Base-by-base conservation (phyloP, 2,329 filamentous ascomycete genomes). In the Phyllosticta citribraziliensis region DNA sequence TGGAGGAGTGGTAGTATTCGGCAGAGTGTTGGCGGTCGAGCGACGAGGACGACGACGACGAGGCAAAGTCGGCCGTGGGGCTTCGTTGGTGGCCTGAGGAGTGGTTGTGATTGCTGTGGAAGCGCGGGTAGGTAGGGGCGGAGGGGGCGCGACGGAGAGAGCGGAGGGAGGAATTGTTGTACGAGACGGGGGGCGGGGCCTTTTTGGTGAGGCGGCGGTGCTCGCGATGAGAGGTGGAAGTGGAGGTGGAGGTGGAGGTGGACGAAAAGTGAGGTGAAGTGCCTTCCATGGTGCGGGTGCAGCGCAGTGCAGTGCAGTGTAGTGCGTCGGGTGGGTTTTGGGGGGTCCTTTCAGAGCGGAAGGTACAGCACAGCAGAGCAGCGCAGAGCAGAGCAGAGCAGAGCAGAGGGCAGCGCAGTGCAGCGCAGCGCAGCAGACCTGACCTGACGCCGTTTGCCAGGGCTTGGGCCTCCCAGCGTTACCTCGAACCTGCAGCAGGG, bases 111-210 rank as follows among this genome's bases (percentile, higher is more conserved):
- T 56, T 27, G 17, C 55, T 24, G 53, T 58, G 24, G 56, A 57
- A 54, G 60, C 63, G 65, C 20, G 68, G 68, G 61, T 69, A 68
- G 17, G 65, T 67, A n/a, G 69, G 69, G 47, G 67, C 67, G 6
- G 67, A 68, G 35, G 69, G 69, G 14, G 67, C 62, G 19, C 69
- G 61, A 22, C 63, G 60, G 52, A 70, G 67, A 12, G 57, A 57
- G 51, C 62, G 60, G 33, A 55, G 40, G 22, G 52, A 47, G 20
- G 58, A 53, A n/a, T 59, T 47, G 58, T 69, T 65, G 63, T 66
- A 67, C 52, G 65, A 63, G 27, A 66, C 56, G 56, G 66, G 65
- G 52, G 68, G 68, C 55, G 64, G 64, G 35, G 58, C 58, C 56
- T 63, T 59, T 62, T 69, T 67, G 60, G 57, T 62, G 12, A 65